A percentile compares a stretch with the other conserved stretches of the same genome.
Evolutionary conservation across 768 basidiomycete species (phyloP).

Genomic region (Ramaria rubella): DNA sequence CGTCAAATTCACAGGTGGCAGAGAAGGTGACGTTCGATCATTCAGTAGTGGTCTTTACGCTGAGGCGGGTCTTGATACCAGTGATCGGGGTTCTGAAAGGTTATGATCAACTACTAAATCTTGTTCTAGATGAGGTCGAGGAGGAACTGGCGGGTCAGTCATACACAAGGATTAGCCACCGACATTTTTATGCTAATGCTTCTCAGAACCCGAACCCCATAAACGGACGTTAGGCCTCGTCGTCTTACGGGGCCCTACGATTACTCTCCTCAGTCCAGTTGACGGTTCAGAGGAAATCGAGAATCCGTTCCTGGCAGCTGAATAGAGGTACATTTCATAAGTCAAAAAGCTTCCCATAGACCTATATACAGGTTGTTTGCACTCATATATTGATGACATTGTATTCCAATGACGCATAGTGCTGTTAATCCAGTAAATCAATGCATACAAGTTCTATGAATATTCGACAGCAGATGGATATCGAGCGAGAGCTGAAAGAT

Average conservation of each 20-base stretch:
- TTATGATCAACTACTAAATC: conserved; percentile 91
- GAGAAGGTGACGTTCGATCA: conserved; percentile 93
- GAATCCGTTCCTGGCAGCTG: conserved; percentile 77
- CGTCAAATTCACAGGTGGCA: conserved; percentile 96
- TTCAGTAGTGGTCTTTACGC: conserved; percentile 7
- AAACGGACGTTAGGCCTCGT: conserved; percentile 72
- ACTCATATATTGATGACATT: too few relatives aligned
- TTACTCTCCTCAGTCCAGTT: conserved; percentile 88
- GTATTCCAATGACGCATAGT: background rate
- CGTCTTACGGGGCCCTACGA: conserved; percentile 89
- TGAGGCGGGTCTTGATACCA: conserved; percentile 25
- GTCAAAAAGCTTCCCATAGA: too few relatives aligned
- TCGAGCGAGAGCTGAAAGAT: background rate
- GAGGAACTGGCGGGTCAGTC: conserved; percentile 62
- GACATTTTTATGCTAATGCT: conserved; percentile 7
- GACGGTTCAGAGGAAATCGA: conserved; percentile 94
- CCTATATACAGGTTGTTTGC: background rate
- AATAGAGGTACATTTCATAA: conserved; percentile 27
- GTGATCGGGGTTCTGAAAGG: conserved; percentile 93
- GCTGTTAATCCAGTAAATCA: background rate
- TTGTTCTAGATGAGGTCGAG: conserved; percentile 93
- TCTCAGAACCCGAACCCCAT: conserved; percentile 56
- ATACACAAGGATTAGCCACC: conserved; percentile 4
- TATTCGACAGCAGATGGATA: background rate
- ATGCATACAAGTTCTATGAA: background rate